Evolutionary conservation across 352 stramenopile genomes (phyloP), one percentile per base, ranked within the genome.

Genomic region (Pythium brassicae): DNA sequence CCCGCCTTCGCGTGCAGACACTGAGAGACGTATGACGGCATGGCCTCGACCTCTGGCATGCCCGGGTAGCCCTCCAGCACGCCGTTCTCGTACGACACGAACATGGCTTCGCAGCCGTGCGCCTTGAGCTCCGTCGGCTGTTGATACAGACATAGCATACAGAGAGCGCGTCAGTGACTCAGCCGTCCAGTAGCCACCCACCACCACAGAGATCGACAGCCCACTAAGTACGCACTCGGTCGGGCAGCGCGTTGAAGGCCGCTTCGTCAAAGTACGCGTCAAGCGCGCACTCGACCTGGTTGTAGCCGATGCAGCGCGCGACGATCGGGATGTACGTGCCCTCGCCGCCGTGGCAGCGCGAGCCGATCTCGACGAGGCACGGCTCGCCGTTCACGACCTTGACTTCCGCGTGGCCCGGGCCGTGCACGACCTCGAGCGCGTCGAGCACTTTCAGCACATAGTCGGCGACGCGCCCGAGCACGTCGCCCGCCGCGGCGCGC

Each of bases 341-440:
- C 69, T 97, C 93, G 44, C 91, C 96, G 40, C 96, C 96, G 68
- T 98, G 96, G 61, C 91, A 97, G 46, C 96, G 87, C 50, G 92
- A 83, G 37, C 96, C 96, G 61, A 98, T 96, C 77, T 98, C 94
- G 8, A 98, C 90, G 10, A 98, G 76, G 69, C 93, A 98, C 11
- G 92, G 92, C 43, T 90, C 76, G 14, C 69, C 69, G 40, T 77
- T 63, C 20, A 87, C 75, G n/a, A 89, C 79, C 66, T 92, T 97
- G 53, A 97, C 78, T 65, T 97, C 88, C 27, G 88, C 88, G 62
- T 97, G 88, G 1, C 71, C 82, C 14, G 88, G 88, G 9, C 88
- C 88, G 58, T 94, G 73, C 5, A 76, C 67, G 48, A 97, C 90
- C 34, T 87, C 78, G 39, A 97, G 72, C 3, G 88, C 85, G 53